Evolutionary conservation across 78 protist genomes (phyloP).

Genomic region (Bodo saltans): DNA sequence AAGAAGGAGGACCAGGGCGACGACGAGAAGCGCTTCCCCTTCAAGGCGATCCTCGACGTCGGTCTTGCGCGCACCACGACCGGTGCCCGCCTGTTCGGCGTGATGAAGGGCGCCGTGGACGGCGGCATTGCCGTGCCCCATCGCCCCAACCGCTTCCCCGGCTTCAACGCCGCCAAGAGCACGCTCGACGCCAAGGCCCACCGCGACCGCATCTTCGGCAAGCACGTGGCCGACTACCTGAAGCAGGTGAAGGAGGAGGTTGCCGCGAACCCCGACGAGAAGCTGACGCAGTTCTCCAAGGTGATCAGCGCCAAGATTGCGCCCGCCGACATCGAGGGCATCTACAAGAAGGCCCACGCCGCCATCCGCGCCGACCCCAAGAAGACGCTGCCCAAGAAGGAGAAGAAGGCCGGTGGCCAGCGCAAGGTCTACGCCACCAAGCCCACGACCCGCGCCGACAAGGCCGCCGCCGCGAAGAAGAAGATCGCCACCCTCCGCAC

Average conservation of each 20-base stretch:
- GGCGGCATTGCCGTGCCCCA: constrained; percentile 97
- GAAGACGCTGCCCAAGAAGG: constrained; percentile 37
- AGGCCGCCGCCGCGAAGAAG: neutral
- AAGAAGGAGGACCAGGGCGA: constrained; percentile 21
- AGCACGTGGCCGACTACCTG: constrained; percentile 96
- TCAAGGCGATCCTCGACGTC: constrained; percentile 88
- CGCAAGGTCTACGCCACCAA: neutral
- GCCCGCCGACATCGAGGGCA: constrained; percentile 54
- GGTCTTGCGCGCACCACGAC: constrained; percentile 95
- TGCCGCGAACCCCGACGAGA: constrained; percentile 68
- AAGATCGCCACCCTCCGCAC: neutral
- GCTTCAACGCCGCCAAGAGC: constrained; percentile 73
- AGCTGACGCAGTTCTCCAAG: constrained; percentile 79
- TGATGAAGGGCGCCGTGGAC: constrained; percentile 94
- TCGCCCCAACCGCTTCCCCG: constrained; percentile 89
- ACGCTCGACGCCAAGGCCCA: constrained; percentile 74
- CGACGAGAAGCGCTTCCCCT: constrained; percentile 85
- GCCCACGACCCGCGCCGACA: neutral
- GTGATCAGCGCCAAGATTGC: neutral
- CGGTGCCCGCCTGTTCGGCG: constrained; percentile 87
- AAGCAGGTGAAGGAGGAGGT: constrained; percentile 80
- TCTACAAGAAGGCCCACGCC: constrained; percentile 83
- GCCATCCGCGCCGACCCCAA: constrained; percentile 85
- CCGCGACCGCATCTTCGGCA: constrained; percentile 87
- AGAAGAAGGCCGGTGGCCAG: neutral